phyloP scores from a whole-genome alignment of 2,329 filamentous ascomycete genomes.

The Fusarium longipes region DNA sequence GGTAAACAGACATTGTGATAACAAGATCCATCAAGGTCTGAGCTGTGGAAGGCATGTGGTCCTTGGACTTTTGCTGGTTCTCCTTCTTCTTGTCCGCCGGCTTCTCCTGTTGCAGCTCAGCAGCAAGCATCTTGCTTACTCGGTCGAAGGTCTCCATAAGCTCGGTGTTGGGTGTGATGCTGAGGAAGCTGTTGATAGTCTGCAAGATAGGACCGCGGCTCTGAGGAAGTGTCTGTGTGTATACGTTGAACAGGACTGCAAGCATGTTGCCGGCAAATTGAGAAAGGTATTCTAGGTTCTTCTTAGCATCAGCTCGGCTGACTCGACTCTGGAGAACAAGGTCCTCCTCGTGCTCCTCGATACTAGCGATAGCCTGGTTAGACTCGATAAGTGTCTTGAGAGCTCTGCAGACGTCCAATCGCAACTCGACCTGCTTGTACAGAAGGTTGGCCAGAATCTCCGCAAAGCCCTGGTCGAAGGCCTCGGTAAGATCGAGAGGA shows the following conservation, averaged over 20 bases:
- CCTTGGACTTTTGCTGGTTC: conserved; percentile 65
- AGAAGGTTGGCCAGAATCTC: conserved; percentile 91
- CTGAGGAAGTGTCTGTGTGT: conserved; percentile 94
- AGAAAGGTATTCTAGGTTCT: conserved; percentile 85
- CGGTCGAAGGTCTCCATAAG: conserved; percentile 89
- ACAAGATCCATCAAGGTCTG: conserved; percentile 97
- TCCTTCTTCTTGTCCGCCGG: conserved; percentile 70
- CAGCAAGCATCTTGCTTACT: conserved; percentile 85
- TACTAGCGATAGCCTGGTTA: conserved; percentile 80
- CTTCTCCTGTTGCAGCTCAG: conserved; percentile 69
- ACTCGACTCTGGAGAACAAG: conserved; percentile 82
- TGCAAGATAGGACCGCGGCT: conserved; percentile 90
- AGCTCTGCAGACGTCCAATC: conserved; percentile 86
- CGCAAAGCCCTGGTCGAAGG: conserved; percentile 89
- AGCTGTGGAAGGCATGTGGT: conserved; percentile 88
- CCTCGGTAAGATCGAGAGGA: conserved; percentile 78
- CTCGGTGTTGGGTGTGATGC: conserved; percentile 82
- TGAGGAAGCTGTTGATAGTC: conserved; percentile 94
- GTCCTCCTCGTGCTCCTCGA: conserved; percentile 76
- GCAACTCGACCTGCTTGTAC: conserved; percentile 89
- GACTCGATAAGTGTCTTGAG: conserved; percentile 91
- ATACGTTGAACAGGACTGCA: conserved; percentile 98
- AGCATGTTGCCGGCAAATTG: conserved; percentile 87
- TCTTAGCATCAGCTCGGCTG: conserved; percentile 77
- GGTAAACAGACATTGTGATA: conserved; percentile 94